A percentile compares a stretch with the other conserved stretches of the same genome.
These are phyloP conservation scores for Fusarium sp. DNA, from an alignment of 2,329 filamentous ascomycete species.

Conservation along the genomic window DNA sequence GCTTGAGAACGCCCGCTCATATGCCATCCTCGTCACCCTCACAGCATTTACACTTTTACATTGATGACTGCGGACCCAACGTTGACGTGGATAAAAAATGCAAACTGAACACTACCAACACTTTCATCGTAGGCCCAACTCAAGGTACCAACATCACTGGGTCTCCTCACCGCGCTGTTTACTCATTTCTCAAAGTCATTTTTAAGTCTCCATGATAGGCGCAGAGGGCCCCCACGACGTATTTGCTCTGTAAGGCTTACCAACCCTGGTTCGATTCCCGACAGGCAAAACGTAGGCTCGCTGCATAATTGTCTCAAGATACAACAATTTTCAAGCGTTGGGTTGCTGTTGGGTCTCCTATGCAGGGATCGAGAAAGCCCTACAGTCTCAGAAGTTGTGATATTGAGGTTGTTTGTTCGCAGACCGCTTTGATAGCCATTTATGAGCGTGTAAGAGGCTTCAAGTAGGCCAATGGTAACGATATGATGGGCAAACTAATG, in stretches of 20 bases:
- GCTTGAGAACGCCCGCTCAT: neutral
- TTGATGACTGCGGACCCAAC: neutral
- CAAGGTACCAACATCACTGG: neutral
- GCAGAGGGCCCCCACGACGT: neutral
- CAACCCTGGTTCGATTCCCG: neutral
- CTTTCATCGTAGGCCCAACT: neutral
- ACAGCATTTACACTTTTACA: neutral
- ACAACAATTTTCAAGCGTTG: neutral
- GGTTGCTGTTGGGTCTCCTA: neutral
- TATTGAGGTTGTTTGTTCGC: neutral
- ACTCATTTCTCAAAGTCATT: neutral
- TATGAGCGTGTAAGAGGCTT: neutral
- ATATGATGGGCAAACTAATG: neutral
- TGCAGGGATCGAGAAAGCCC: neutral
- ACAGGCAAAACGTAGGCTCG: neutral
- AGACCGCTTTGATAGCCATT: slow-evolving; percentile 8
- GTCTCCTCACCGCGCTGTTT: neutral
- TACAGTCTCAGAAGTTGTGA: neutral
- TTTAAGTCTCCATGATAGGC: neutral
- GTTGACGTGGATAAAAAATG: neutral
- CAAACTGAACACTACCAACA: neutral
- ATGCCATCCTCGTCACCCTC: neutral
- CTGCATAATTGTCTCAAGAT: neutral
- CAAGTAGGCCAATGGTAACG: neutral
- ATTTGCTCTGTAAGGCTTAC: neutral